Percentiles rank a stretch among this genome's conserved stretches.
Conservation (phyloP, 441 rosid species). For the Euphorbia schlechtendalii region DNA sequence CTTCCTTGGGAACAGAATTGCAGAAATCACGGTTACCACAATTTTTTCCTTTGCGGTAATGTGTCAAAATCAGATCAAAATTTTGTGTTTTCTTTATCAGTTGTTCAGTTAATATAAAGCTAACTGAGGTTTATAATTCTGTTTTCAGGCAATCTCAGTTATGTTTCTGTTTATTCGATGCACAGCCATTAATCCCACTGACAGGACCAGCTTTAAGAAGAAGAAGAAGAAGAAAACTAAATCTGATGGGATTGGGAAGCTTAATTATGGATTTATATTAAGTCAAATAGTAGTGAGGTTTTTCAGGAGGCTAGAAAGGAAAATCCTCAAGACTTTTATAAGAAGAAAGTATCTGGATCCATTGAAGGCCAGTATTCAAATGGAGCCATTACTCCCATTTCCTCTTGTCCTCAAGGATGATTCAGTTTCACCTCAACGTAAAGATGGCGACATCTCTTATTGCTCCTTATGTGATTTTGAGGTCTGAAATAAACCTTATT, state of each 20-base stretch:
- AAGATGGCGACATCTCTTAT: constrained; percentile 73
- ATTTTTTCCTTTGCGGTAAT: constrained; percentile 66
- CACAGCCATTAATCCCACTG: constrained; percentile 80
- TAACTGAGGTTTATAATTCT: constrained; percentile 3
- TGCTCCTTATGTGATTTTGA: constrained; percentile 83
- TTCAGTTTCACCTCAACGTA: constrained; percentile 57
- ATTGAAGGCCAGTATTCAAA: constrained; percentile 44
- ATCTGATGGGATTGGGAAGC: constrained; percentile 42
- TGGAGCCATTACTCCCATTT: constrained; percentile 83
- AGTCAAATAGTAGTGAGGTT: constrained; percentile 69
- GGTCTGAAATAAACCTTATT: constrained; percentile 31
- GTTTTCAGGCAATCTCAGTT: constrained; percentile 62
- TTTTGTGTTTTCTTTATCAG: neutral
- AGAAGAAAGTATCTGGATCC: constrained; percentile 87
- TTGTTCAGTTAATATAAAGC: constrained; percentile 2
- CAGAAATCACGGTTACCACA: constrained; percentile 55
- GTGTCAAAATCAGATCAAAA: neutral
- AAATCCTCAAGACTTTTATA: constrained; percentile 67
- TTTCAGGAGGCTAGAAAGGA: constrained; percentile 73
- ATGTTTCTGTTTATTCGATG: constrained; percentile 70
- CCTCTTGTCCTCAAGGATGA: constrained; percentile 71
- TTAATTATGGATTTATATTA: constrained; percentile 64
- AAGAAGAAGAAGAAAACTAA: constrained; percentile 51
- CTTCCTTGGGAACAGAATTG: constrained; percentile 66
- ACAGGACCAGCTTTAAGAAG: constrained; percentile 64